Conservation (phyloP, 768 basidiomycete species). For the Lactarius deliciosus region DNA sequence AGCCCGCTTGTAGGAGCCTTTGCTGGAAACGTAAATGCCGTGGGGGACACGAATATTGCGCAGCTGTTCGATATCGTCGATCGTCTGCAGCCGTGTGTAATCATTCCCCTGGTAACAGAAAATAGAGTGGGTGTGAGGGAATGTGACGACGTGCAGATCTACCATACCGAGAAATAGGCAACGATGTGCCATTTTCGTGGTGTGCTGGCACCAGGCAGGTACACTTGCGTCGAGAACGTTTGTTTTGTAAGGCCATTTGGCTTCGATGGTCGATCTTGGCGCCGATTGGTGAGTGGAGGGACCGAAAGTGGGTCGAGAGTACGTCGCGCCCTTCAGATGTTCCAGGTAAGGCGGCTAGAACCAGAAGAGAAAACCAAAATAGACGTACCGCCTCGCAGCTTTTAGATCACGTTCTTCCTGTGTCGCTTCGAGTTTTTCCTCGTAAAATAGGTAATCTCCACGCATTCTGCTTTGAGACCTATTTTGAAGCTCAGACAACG, state of each 20-base stretch:
- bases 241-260: constrained; percentile 83
- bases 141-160: constrained; percentile 13
- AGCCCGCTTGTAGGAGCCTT: constrained; percentile 38
- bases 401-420: constrained; percentile 78
- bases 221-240: constrained; percentile 76
- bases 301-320: constrained; percentile 60
- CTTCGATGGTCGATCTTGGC: constrained; percentile 77
- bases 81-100: constrained; percentile 65
- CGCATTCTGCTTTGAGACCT: constrained; percentile 88
- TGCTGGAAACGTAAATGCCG: constrained; percentile 72
- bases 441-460: constrained; percentile 80
- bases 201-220: constrained; percentile 55
- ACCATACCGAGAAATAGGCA: constrained; percentile 72
- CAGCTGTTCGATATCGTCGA: constrained; percentile 75
- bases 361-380: not conserved
- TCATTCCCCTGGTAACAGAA: constrained; percentile 55
- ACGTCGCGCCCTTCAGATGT: constrained; percentile 48
- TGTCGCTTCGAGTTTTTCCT: constrained; percentile 79
- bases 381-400: constrained; percentile 65
- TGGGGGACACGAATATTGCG: constrained; percentile 64
- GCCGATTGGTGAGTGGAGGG: constrained; percentile 58
- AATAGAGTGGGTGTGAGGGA: constrained; percentile 15
- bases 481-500: constrained; percentile 14
- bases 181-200: constrained; percentile 82
- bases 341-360: not conserved